These are phyloP conservation scores for Neurospora cerealis DNA, from an alignment of 495 filamentous ascomycete species.

Conservation along the genomic window DNA sequence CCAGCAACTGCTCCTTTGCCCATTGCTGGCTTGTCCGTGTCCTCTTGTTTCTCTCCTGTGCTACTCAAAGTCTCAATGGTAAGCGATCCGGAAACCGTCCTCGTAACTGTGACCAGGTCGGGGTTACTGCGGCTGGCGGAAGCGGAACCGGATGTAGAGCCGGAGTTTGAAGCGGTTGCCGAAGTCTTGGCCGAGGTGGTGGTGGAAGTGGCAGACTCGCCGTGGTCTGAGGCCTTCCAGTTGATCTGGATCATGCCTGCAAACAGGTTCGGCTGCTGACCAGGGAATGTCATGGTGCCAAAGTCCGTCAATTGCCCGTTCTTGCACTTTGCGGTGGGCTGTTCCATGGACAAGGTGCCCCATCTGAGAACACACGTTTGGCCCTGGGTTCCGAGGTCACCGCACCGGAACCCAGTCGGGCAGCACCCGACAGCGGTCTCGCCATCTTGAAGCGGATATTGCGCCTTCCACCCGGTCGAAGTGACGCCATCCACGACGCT, in stretches of 20 bases:
- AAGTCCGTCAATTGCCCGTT: slow-evolving; percentile 3
- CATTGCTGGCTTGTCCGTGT: not conserved
- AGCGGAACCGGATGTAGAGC: not conserved
- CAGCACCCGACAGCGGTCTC: slow-evolving; percentile 27
- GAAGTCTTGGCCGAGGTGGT: not conserved
- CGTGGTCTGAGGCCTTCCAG: slow-evolving; percentile 12
- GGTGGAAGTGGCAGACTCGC: not conserved
- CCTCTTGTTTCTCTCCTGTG: not conserved
- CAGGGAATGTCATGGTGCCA: slow-evolving; percentile 9
- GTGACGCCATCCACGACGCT: slow-evolving; percentile 2
- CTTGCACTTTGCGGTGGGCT: slow-evolving; percentile 11
- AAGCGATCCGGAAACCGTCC: not conserved
- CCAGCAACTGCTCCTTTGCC: not conserved
- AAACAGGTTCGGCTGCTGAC: slow-evolving; percentile 7
- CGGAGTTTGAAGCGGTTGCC: not conserved
- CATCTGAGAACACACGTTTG: slow-evolving; percentile 18
- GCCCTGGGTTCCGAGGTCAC: slow-evolving; percentile 7
- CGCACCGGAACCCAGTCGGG: slow-evolving; percentile 15
- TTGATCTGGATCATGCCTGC: slow-evolving; percentile 25
- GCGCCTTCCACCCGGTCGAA: slow-evolving; percentile 10
- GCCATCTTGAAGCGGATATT: slow-evolving; percentile 13
- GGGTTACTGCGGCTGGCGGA: not conserved
- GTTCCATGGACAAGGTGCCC: slow-evolving; percentile 1
- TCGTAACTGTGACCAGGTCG: not conserved
- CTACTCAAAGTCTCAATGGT: not conserved